A percentile compares a stretch with the other conserved stretches of the same genome.
Conservation (phyloP, 257 asterid species). For the Osmanthus fragrans region DNA sequence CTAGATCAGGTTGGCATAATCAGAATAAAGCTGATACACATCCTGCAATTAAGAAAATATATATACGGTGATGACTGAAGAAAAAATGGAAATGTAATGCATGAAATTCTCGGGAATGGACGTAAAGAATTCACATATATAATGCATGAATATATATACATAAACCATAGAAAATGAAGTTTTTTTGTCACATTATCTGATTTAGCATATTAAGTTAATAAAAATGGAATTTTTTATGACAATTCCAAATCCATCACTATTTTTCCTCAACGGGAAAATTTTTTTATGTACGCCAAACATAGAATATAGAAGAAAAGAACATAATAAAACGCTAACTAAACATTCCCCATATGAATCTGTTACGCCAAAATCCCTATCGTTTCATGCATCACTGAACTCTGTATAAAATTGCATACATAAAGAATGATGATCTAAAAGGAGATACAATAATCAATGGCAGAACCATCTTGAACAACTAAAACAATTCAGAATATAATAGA, state of each 20-base stretch:
- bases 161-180: not conserved
- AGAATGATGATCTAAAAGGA: too few species aligned
- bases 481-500: constrained; percentile 5
- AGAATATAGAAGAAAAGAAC: not conserved
- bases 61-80: not conserved
- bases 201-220: too few species aligned
- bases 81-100: not conserved
- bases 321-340: constrained; percentile 20
- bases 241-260: not conserved
- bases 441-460: constrained; percentile 14
- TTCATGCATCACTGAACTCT: constrained; percentile 20
- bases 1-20: not conserved
- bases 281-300: not conserved
- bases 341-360: constrained; percentile 24
- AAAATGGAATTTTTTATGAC: not conserved
- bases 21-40: constrained; percentile 3
- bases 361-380: not conserved
- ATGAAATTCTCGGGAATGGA: not conserved
- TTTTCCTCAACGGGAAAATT: not conserved
- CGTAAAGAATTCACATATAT: not conserved
- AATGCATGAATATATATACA: not conserved
- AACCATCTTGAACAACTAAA: constrained; percentile 12
- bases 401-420: too few species aligned
- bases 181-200: not conserved
- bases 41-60: too few species aligned